These are phyloP conservation scores for Albugo laibachii DNA, from an alignment of 352 stramenopile species.

Conservation along the genomic window DNA sequence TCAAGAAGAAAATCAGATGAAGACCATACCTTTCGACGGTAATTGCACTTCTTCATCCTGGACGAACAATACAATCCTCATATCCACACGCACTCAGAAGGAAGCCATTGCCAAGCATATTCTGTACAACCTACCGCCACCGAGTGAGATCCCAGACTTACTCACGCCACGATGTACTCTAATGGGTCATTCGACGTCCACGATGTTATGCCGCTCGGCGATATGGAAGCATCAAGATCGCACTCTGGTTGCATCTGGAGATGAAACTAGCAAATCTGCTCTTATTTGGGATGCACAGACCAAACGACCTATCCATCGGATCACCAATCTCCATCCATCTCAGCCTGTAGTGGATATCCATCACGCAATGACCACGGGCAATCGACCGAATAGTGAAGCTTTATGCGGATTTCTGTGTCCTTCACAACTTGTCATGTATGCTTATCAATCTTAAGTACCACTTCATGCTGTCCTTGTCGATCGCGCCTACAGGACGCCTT, in stretches of 20 bases:
- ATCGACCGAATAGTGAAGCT: too few species aligned
- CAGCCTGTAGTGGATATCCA: constrained; percentile 9
- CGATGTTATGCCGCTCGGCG: constrained; percentile 22
- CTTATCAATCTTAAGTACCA: too few species aligned
- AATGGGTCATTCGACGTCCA: constrained; percentile 18
- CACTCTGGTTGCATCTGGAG: constrained; percentile 9
- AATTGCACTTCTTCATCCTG: constrained; percentile 2
- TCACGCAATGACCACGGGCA: constrained; percentile 11
- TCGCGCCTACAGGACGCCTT: too few species aligned
- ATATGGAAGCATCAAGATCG: constrained; percentile 12
- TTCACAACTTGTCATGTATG: too few species aligned
- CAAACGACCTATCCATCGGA: constrained; percentile 3
- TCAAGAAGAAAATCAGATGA: background rate
- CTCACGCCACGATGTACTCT: constrained; percentile 11
- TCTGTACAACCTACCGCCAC: constrained; percentile 16
- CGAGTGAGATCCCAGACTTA: background rate
- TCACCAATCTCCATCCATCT: background rate
- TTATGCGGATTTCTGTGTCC: too few species aligned
- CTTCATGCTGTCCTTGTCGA: too few species aligned
- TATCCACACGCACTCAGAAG: constrained; percentile 17
- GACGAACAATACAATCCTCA: constrained; percentile 11
- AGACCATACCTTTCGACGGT: background rate
- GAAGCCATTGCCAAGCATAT: constrained; percentile 16
- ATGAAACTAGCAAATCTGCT: constrained; percentile 8
- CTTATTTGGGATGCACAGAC: constrained; percentile 10